Evolutionary conservation across 257 asterid genomes (phyloP).

Genomic region (Solanum arcanum): DNA sequence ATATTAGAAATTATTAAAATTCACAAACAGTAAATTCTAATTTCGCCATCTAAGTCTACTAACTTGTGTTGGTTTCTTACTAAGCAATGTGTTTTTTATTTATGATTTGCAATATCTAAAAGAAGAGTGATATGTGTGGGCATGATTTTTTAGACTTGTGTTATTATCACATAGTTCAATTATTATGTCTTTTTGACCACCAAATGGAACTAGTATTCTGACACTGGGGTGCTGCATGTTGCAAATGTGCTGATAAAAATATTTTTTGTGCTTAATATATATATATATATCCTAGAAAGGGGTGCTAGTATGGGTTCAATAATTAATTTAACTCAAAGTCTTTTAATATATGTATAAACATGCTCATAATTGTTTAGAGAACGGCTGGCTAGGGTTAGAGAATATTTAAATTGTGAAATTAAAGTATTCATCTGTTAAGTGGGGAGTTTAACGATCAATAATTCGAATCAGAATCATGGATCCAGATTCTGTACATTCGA

Average conservation of each 20-base stretch:
- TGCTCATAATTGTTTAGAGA: not conserved
- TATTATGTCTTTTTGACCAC: not conserved
- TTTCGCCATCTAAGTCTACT: not conserved
- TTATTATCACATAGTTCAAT: not conserved
- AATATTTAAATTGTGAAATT: not conserved
- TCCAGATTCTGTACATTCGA: too few relatives aligned
- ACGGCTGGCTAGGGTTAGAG: not conserved
- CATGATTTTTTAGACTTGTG: not conserved
- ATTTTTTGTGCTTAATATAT: not conserved
- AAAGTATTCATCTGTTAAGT: not conserved
- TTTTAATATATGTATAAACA: not conserved
- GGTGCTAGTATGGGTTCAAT: not conserved
- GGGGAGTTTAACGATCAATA: not conserved
- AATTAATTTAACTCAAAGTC: not conserved
- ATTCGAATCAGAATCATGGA: too few relatives aligned
- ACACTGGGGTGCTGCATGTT: not conserved
- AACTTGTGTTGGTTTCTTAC: not conserved
- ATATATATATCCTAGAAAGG: not conserved
- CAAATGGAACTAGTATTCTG: not conserved
- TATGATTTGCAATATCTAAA: not conserved
- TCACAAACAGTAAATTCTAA: not conserved
- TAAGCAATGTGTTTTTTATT: not conserved
- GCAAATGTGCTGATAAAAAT: not conserved
- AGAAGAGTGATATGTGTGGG: not conserved
- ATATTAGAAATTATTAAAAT: too few relatives aligned